Base-by-base conservation (phyloP, 108 stramenopile species). In the Nitzschia putrida region DNA sequence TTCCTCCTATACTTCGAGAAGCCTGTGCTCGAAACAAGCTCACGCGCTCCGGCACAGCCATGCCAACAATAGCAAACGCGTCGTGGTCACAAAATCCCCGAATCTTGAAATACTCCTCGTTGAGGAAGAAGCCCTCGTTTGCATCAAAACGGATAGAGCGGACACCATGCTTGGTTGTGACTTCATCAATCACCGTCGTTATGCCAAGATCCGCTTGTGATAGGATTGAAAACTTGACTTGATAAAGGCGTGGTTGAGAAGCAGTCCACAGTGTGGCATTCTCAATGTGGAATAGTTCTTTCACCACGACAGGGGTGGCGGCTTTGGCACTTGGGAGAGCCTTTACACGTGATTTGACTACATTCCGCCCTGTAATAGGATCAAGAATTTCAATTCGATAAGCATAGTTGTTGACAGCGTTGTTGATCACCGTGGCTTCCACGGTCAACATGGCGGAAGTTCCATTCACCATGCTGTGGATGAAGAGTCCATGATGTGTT, bases 11-110 rank as follows among this genome's bases (percentile, higher is more conserved):
- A 58, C 60, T 53, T 4, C 75, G 53, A 14, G 68, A 71, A 16
- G 64, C 63, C 64, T 79, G 66, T 10, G 72, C 76, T 20, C 79
- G 74, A 60, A 74, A 76, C 21, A 74, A 40, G 43, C 76, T 68
- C 38, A 80, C 65, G n/a, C 72, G 57, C 49, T 80, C 79, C 2
- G 79, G 79, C 0, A 80, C 26, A 8, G 79, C 79, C 74, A 80
- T 74, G 18, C 79, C 79, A 11, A 80, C 74, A 7, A 73, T 69
- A 43, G 69, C 79, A 61, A 80, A 80, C 44, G 73, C 64, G 43
- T 82, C 61, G 57, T 82, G 81, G 66, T 82, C 70, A 52, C 69
- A 70, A 64, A 82, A 70, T 21, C 81, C 81, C 38, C 69, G 64
- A 42, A 82, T 69, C 51, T 82, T 82, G 55, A 52, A 72, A n/a